phyloP scores from a whole-genome alignment of 345 rosid genomes.

The Mercurialis annua region DNA sequence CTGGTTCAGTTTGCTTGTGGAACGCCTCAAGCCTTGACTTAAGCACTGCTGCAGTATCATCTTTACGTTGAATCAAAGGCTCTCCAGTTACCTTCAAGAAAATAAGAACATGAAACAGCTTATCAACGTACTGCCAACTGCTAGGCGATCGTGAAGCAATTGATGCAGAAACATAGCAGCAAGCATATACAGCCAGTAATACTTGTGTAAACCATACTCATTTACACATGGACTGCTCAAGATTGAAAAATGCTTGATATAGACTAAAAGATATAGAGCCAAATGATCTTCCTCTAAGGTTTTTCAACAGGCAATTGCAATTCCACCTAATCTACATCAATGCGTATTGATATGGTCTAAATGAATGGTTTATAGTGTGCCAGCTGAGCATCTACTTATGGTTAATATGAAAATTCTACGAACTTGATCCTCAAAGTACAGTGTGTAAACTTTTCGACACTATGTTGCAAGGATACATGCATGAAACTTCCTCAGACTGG shows the following conservation, averaged over 20 bases:
- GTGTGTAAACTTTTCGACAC: not conserved
- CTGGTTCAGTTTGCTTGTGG: slow-evolving; percentile 89
- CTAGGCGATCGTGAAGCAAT: not conserved
- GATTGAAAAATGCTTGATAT: not conserved
- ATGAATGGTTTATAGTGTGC: not conserved
- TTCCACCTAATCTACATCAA: not conserved
- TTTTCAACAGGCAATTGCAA: not conserved
- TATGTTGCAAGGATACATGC: not conserved
- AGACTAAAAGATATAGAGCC: not conserved
- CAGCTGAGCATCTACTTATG: not conserved
- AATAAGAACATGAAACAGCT: slow-evolving; percentile 1
- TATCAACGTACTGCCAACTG: not conserved
- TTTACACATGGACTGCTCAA: not conserved
- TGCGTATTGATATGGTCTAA: not conserved
- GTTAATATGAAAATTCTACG: not conserved
- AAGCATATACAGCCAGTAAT: not conserved
- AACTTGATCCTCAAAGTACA: not conserved
- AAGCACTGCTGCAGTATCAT: slow-evolving; percentile 86
- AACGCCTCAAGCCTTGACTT: slow-evolving; percentile 84
- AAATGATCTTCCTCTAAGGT: not conserved
- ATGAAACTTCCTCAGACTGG: not conserved
- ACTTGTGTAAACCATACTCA: not conserved
- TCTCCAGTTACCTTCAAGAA: slow-evolving; percentile 75
- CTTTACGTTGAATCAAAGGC: slow-evolving; percentile 86
- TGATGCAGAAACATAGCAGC: not conserved